phyloP scores from a whole-genome alignment of 192 early-diverging fungal species.

The Diversispora eburnea region DNA sequence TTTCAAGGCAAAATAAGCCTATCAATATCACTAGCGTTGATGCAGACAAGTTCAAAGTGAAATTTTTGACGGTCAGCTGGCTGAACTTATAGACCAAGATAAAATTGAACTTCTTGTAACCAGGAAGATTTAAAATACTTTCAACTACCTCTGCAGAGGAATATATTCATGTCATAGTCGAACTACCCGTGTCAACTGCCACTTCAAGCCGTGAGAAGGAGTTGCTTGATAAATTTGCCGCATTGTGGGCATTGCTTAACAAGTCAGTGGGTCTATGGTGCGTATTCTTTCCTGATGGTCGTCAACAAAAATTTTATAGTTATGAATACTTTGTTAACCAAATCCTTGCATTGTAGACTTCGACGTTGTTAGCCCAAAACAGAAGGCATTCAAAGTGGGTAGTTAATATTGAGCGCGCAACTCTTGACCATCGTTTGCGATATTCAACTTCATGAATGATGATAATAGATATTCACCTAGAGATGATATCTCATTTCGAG shows the following conservation, averaged over 20 bases:
- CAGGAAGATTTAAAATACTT: no score
- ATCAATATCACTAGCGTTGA: no score
- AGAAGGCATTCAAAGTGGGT: neutral
- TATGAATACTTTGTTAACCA: no score
- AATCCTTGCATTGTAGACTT: neutral
- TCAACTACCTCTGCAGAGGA: no score
- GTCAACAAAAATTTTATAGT: neutral
- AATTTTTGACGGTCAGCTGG: no score
- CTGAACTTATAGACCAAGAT: no score
- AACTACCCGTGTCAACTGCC: neutral
- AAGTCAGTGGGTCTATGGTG: neutral
- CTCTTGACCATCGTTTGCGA: neutral
- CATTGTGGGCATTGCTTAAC: neutral
- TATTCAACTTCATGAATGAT: neutral
- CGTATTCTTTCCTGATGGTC: neutral
- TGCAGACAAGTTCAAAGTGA: no score
- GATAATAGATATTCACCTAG: neutral
- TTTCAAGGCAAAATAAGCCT: no score
- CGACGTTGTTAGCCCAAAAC: neutral
- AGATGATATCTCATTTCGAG: neutral
- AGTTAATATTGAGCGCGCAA: neutral
- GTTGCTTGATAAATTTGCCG: neutral
- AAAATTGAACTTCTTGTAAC: no score
- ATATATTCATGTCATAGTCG: neutral
- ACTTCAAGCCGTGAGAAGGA: slow-evolving; percentile 5